Conservation (phyloP, 192 early-diverging fungal genomes). For the Umbelopsis isabellina region DNA sequence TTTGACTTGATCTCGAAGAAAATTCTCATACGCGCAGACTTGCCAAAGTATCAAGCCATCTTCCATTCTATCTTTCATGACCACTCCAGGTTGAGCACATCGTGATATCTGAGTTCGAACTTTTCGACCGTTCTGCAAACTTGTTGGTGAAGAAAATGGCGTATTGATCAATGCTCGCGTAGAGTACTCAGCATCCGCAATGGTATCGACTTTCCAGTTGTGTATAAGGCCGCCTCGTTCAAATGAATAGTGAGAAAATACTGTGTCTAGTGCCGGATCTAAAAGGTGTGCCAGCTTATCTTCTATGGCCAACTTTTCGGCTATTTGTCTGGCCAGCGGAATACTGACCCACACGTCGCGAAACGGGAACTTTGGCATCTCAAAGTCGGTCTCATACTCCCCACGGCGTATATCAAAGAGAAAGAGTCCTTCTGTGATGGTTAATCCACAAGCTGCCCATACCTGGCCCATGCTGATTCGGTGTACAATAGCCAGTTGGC, state of each 20-base stretch:
- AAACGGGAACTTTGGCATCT: constrained; percentile 32
- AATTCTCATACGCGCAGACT: constrained; percentile 35
- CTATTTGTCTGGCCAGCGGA: constrained; percentile 30
- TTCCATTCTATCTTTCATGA: constrained; percentile 36
- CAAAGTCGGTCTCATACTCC: constrained; percentile 36
- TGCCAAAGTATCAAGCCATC: constrained; percentile 37
- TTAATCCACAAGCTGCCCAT: constrained; percentile 36
- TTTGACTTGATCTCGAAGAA: constrained; percentile 13
- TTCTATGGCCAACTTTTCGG: constrained; percentile 25
- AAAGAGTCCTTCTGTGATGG: constrained; percentile 34
- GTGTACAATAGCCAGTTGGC: constrained; percentile 24
- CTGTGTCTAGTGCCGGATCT: background rate
- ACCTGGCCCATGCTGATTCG: constrained; percentile 35
- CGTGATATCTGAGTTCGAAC: constrained; percentile 34
- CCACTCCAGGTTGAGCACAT: constrained; percentile 23
- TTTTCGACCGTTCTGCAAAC: constrained; percentile 21
- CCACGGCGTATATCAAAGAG: constrained; percentile 27
- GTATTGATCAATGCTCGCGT: constrained; percentile 33
- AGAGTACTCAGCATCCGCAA: constrained; percentile 33
- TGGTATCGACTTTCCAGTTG: constrained; percentile 33
- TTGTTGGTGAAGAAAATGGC: constrained; percentile 19
- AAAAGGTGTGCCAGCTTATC: constrained; percentile 19
- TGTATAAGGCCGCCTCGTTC: constrained; percentile 32
- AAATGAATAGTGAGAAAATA: constrained; percentile 30
- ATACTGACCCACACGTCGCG: constrained; percentile 36